Percentiles rank a stretch among this genome's conserved stretches.
Evolutionary conservation across 495 filamentous ascomycete genomes (phyloP).

Genomic region (Penicillium diatomitis): DNA sequence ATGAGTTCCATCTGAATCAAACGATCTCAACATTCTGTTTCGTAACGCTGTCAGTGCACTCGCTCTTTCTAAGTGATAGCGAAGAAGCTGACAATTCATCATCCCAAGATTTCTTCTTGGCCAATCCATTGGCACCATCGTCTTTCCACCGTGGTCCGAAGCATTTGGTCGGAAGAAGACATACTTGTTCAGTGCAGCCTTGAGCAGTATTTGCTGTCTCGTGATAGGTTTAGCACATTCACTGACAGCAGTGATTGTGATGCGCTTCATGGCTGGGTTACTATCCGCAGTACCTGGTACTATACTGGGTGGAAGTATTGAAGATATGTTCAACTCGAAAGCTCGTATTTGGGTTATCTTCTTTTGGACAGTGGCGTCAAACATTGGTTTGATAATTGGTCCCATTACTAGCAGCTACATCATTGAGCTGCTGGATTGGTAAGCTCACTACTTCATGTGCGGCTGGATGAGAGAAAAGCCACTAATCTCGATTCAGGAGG

Average conservation of each 20-base stretch:
- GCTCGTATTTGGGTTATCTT: slow-evolving; percentile 42
- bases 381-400: slow-evolving; percentile 34
- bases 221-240: slow-evolving; percentile 32
- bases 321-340: slow-evolving; percentile 40
- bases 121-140: slow-evolving; percentile 39
- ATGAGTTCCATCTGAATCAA: slow-evolving; percentile 21
- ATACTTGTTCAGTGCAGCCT: slow-evolving; percentile 36
- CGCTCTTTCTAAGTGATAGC: not conserved
- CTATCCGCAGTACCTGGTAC: slow-evolving; percentile 43
- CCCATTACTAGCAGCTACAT: slow-evolving; percentile 39
- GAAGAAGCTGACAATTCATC: not conserved
- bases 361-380: slow-evolving; percentile 35
- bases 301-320: slow-evolving; percentile 43
- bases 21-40: slow-evolving; percentile 31
- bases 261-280: slow-evolving; percentile 37
- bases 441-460: not conserved
- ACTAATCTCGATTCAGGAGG: slow-evolving; percentile 18
- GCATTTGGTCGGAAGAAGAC: slow-evolving; percentile 41
- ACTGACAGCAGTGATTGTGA: slow-evolving; percentile 27
- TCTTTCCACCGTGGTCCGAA: slow-evolving; percentile 45
- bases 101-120: slow-evolving; percentile 36
- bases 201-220: slow-evolving; percentile 35
- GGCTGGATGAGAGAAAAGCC: not conserved
- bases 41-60: slow-evolving; percentile 23
- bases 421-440: slow-evolving; percentile 25